Evolutionary conservation across 495 filamentous ascomycete species (phyloP), one percentile per base, ranked within the genome.

Genomic region (Aspergillus campestris): DNA sequence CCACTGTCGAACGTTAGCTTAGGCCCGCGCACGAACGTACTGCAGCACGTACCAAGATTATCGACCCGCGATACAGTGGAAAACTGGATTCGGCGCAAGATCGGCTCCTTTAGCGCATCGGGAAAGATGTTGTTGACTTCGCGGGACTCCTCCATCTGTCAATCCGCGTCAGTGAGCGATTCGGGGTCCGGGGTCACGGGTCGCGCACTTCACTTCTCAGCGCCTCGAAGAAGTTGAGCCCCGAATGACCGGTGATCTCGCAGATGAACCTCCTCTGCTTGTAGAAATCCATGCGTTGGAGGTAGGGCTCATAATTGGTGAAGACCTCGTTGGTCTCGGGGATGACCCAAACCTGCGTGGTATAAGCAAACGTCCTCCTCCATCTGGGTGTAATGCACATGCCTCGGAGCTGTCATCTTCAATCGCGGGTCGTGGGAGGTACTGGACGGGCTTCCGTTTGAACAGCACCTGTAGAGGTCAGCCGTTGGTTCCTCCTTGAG

Each of bases 371-470:
- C 3, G 24, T n/a, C 30, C 41, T 34, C 41, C 24, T 38, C 40
- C 12, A 33, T 37, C 29, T 34, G 42, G 2, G 28, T 31, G 24
- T 27, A 35, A 5, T 53, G 28, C 33, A 52, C 73, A 51, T 74
- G 87, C 87, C 77, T 94, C 88, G 40, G 78, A 74, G 51, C 82
- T 79, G 41, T 92, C 84, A 78, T 90, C 81, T 43, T 87, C 75
- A 50, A 91, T 80, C 43, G 78, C 69, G 0, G 87, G 86, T 45
- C 71, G 72, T 42, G 82, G 72, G 44, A 91, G 67, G 60, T 86
- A 84, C 71, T 89, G 84, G 55, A 98, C 89, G 44, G 89, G 89
- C 66, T 97, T 98, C 53, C 91, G 82, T 70, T 96, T 96, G 68
- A 87, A 95, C 45, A 94, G 77, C 47, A 97, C 92, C 92, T 97